Base-by-base conservation (phyloP, 2,329 filamentous ascomycete genomes). In the Amesomyces nigricolor region DNA sequence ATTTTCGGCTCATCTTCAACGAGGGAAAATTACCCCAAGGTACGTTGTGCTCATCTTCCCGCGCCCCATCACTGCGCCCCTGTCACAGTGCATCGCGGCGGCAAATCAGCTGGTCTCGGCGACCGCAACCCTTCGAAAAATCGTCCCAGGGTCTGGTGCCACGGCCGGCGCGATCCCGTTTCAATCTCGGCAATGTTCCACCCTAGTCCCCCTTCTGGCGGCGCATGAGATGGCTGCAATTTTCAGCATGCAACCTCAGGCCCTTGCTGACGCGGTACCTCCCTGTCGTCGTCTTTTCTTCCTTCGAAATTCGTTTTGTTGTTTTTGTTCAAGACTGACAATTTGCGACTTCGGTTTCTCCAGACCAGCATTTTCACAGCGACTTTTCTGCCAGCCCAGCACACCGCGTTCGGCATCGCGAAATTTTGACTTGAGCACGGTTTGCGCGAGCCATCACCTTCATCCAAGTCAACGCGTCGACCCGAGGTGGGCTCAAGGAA, bases 131-230 rank as follows among this genome's bases (percentile, higher is more conserved):
- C 60, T 56, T 60, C 59, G 61, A 56, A 58, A 26, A 62, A 56
- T 57, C 43, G 47, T 47, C 51, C 62, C 58, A 62, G 63, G 62
- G 62, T 60, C 47, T 59, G 44, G 53, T 57, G 55, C 54, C 56
- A 62, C 53, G 54, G 48, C 61, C 61, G 61, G 63, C 62, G 57
- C 61, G 59, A 63, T 67, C 64, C 66, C 67, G 65, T 65, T 65
- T 68, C 67, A 72, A 71, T 72, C 62, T 72, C 70, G 70, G 69
- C 69, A 70, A 65, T 66, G 68, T 70, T 69, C 66, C 67, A 69
- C 67, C 63, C 68, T 69, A 70, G 62, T 62, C 61, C 68, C 65
- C 65, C 64, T 69, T 70, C 64, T 65, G 67, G 59, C 60, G 68
- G 66, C 66, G 68, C 68, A 69, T 70, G 63, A 69, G 68, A 54